Conservation (phyloP, 495 filamentous ascomycete species). For the Lophiotrema nucula region DNA sequence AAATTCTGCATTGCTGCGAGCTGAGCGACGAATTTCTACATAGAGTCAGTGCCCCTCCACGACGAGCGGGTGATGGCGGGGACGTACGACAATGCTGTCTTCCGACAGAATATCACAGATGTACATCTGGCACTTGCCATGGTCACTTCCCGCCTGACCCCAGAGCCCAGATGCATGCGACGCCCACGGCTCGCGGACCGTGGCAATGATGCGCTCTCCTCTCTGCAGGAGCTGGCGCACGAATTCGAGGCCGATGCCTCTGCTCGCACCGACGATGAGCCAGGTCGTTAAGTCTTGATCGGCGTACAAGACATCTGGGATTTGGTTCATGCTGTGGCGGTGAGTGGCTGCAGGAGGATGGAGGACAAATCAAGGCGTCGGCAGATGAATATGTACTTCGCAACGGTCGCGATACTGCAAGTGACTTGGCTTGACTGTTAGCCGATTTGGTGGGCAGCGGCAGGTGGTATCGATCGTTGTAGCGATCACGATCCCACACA, state of each 20-base stretch:
- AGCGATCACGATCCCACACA: background rate
- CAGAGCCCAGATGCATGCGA: constrained; percentile 46
- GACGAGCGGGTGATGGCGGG: background rate
- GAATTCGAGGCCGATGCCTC: constrained; percentile 60
- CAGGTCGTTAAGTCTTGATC: constrained; percentile 45
- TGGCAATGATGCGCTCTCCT: constrained; percentile 53
- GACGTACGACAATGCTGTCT: constrained; percentile 50
- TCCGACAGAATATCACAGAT: constrained; percentile 54
- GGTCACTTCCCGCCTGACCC: constrained; percentile 42
- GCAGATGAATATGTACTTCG: constrained; percentile 1
- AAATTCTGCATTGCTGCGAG: constrained; percentile 36
- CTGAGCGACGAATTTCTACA: constrained; percentile 39
- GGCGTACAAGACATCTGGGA: constrained; percentile 35
- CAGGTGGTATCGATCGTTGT: background rate
- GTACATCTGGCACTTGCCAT: constrained; percentile 47
- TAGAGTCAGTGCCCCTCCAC: background rate
- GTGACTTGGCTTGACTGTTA: constrained; percentile 2
- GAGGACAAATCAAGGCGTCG: constrained; percentile 10
- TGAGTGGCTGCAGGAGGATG: constrained; percentile 2
- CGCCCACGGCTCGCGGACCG: constrained; percentile 45
- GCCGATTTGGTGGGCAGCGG: background rate
- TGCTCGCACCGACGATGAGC: constrained; percentile 56
- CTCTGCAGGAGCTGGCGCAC: constrained; percentile 49
- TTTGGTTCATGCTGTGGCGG: constrained; percentile 33
- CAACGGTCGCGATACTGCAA: background rate